A percentile compares a stretch with the other conserved stretches of the same genome.
Evolutionary conservation across 495 filamentous ascomycete genomes (phyloP).

Genomic region (Lophiotrema nucula): DNA sequence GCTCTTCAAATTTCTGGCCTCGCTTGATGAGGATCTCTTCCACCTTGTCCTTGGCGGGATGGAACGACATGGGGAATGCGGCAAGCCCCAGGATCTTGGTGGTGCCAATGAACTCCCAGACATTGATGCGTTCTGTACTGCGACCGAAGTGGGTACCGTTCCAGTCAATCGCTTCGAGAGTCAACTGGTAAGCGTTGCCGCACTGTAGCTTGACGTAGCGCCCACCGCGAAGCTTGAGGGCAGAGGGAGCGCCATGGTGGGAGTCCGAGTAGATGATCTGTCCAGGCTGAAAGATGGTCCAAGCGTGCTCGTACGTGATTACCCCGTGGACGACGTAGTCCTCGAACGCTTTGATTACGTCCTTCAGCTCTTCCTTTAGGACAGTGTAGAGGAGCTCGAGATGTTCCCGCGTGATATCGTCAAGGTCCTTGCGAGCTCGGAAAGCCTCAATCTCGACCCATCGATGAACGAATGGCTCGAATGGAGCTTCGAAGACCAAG

Average conservation of each 20-base stretch:
- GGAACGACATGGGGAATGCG: slow-evolving; percentile 57
- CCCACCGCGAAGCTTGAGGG: slow-evolving; percentile 38
- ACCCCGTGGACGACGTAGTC: slow-evolving; percentile 58
- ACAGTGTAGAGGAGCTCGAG: slow-evolving; percentile 55
- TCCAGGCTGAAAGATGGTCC: slow-evolving; percentile 55
- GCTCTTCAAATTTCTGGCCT: slow-evolving; percentile 40
- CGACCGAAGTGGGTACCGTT: slow-evolving; percentile 60
- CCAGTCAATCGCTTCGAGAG: slow-evolving; percentile 54
- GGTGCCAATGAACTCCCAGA: slow-evolving; percentile 56
- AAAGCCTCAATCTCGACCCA: slow-evolving; percentile 56
- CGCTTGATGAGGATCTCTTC: slow-evolving; percentile 36
- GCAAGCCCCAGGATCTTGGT: slow-evolving; percentile 54
- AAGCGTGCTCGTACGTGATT: slow-evolving; percentile 58
- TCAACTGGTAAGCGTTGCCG: slow-evolving; percentile 36
- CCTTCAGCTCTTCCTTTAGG: slow-evolving; percentile 58
- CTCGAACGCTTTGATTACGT: slow-evolving; percentile 53
- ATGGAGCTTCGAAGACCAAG: slow-evolving; percentile 59
- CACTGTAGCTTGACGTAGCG: slow-evolving; percentile 36
- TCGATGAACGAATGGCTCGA: slow-evolving; percentile 64
- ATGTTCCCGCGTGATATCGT: slow-evolving; percentile 54
- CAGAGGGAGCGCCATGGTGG: slow-evolving; percentile 40
- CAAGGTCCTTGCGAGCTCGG: slow-evolving; percentile 19
- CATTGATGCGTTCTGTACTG: slow-evolving; percentile 41
- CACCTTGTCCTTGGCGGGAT: slow-evolving; percentile 47
- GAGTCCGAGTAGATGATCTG: slow-evolving; percentile 41